These are phyloP conservation scores for Quercus mongolica DNA, from an alignment of 306 rosid species.

Conservation along the genomic window DNA sequence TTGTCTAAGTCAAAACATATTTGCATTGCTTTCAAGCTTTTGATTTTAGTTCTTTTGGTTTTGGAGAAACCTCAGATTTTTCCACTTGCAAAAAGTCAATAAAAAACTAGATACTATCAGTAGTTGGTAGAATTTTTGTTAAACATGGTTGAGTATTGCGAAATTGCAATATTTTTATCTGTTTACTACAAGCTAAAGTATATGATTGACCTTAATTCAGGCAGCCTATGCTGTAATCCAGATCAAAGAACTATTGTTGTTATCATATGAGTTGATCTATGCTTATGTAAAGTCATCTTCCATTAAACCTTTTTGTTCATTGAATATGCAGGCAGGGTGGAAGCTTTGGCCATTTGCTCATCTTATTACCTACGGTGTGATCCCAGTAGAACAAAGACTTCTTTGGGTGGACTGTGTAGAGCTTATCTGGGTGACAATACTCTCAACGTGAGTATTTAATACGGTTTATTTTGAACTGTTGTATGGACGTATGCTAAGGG, in stretches of 20 bases:
- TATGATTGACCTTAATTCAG: not conserved
- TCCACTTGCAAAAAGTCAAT: not conserved
- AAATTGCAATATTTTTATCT: not conserved
- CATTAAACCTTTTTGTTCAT: conserved; percentile 19
- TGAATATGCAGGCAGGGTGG: conserved; percentile 85
- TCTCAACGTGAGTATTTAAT: conserved; percentile 70
- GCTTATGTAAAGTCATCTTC: conserved; percentile 12
- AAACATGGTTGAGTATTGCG: not conserved
- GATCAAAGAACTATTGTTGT: not conserved
- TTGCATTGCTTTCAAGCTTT: not conserved
- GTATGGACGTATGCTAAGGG: not conserved
- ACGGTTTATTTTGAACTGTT: conserved; percentile 13
- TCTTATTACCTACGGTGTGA: conserved; percentile 84
- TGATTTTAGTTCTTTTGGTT: not conserved
- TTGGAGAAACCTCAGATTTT: not conserved
- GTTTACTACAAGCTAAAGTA: not conserved
- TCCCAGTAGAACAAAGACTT: conserved; percentile 95
- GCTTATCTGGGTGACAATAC: conserved; percentile 96
- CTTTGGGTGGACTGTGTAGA: conserved; percentile 94
- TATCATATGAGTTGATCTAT: not conserved
- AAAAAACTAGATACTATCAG: not conserved
- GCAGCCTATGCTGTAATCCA: not conserved
- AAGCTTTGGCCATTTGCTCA: conserved; percentile 99
- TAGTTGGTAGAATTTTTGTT: not conserved
- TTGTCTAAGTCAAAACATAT: not conserved